phyloP scores from a whole-genome alignment of 176 grass and related monocot species.

The Leersia perrieri region DNA sequence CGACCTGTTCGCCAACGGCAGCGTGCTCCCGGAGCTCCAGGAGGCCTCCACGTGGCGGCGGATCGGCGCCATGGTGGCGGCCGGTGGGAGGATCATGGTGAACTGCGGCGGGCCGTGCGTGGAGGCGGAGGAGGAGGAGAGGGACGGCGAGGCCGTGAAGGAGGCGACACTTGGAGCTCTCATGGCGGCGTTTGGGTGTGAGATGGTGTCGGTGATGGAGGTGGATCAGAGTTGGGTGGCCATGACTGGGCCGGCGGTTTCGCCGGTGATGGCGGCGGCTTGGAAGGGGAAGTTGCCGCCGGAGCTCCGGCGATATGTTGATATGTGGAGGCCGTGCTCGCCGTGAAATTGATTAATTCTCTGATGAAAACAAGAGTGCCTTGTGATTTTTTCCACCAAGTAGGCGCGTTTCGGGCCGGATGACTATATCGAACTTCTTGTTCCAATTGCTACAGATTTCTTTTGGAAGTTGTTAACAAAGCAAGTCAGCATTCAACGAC shows the following conservation, averaged over 20 bases:
- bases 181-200: constrained; percentile 46
- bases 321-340: constrained; percentile 45
- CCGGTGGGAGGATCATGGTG: constrained; percentile 61
- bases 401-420: neutral
- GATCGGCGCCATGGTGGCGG: constrained; percentile 37
- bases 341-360: neutral
- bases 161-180: constrained; percentile 55
- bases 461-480: neutral
- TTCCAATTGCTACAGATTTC: neutral
- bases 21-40: constrained; percentile 74
- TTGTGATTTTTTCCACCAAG: neutral
- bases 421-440: neutral
- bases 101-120: constrained; percentile 79
- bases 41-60: constrained; percentile 48
- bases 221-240: constrained; percentile 71
- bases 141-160: constrained; percentile 64
- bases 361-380: neutral
- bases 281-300: constrained; percentile 64
- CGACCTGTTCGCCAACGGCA: constrained; percentile 72
- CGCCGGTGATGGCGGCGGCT: constrained; percentile 22
- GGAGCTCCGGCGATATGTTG: constrained; percentile 46
- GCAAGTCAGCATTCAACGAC: no score
- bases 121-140: constrained; percentile 64
- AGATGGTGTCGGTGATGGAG: constrained; percentile 50
- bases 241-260: constrained; percentile 36